Evolutionary conservation across 768 basidiomycete species (phyloP).

Genomic region (Austroboletus eburneus): DNA sequence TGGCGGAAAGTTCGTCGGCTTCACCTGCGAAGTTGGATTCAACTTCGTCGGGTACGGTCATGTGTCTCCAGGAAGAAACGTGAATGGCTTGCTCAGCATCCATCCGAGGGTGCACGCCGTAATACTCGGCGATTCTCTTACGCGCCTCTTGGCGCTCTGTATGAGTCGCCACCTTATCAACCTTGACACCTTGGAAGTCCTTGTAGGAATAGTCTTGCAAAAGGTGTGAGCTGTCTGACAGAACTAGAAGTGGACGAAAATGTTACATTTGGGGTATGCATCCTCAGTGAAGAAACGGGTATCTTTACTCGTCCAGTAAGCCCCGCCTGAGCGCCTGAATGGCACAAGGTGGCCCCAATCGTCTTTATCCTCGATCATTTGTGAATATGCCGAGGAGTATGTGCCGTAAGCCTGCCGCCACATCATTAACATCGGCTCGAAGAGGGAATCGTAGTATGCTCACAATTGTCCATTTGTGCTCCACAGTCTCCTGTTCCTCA

Average conservation of each 20-base stretch:
- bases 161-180: conserved; percentile 13
- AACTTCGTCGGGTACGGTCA: conserved; percentile 20
- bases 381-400: conserved; percentile 20
- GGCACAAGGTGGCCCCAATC: conserved; percentile 17
- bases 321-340: conserved; percentile 20
- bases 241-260: not conserved
- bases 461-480: conserved; percentile 24
- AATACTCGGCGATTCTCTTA: conserved; percentile 19
- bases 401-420: conserved; percentile 18
- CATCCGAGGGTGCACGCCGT: conserved; percentile 20
- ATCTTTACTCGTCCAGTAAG: conserved; percentile 24
- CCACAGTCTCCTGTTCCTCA: not conserved
- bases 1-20: conserved; percentile 9
- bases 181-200: conserved; percentile 23
- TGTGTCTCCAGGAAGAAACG: conserved; percentile 10
- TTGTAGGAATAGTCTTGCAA: conserved; percentile 26
- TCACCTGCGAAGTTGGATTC: no score
- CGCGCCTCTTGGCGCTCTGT: conserved; percentile 20
- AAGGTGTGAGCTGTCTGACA: not conserved
- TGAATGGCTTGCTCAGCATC: conserved; percentile 2
- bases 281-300: conserved; percentile 19
- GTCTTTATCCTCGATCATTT: conserved; percentile 15
- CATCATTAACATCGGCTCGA: not conserved
- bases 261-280: conserved; percentile 21
- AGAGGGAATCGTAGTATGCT: not conserved